Percentiles rank a stretch among this genome's conserved stretches.
phyloP scores from a whole-genome alignment of 1,139 yeast species.

The Lodderomyces beijingensis region DNA sequence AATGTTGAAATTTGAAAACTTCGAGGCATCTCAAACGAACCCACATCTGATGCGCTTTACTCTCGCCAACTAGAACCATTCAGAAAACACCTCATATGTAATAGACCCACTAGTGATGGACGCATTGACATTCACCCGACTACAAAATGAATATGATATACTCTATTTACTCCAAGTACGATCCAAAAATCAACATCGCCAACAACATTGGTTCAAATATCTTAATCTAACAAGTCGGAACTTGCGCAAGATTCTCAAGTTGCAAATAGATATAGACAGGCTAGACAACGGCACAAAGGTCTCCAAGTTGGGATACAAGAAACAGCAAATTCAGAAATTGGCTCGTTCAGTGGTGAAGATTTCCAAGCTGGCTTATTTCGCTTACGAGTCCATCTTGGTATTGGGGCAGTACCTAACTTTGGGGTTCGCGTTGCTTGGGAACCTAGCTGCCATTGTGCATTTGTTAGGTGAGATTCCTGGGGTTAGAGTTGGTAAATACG shows the following conservation, averaged over 20 bases:
- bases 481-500: constrained; percentile 3
- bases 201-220: constrained; percentile 71
- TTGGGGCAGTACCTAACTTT: constrained; percentile 75
- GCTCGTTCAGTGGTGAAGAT: constrained; percentile 35
- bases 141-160: constrained; percentile 47
- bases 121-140: constrained; percentile 9
- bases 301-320: constrained; percentile 10
- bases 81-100: no score
- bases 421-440: constrained; percentile 67
- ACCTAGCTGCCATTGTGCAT: constrained; percentile 43
- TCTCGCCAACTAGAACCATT: no score
- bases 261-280: constrained; percentile 19
- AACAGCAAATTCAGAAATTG: constrained; percentile 18
- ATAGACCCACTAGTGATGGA: no score
- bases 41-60: no score
- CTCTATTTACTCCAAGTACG: constrained; percentile 64
- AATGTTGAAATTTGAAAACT: no score
- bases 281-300: constrained; percentile 4
- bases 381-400: constrained; percentile 64
- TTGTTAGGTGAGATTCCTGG: constrained; percentile 24
- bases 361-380: constrained; percentile 46
- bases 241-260: constrained; percentile 35
- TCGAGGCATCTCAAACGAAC: no score
- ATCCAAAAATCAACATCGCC: constrained; percentile 73
- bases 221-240: constrained; percentile 62